Evolutionary conservation across 805 yeast species (phyloP).

Genomic region (Kurtzmaniella cleridarum): DNA sequence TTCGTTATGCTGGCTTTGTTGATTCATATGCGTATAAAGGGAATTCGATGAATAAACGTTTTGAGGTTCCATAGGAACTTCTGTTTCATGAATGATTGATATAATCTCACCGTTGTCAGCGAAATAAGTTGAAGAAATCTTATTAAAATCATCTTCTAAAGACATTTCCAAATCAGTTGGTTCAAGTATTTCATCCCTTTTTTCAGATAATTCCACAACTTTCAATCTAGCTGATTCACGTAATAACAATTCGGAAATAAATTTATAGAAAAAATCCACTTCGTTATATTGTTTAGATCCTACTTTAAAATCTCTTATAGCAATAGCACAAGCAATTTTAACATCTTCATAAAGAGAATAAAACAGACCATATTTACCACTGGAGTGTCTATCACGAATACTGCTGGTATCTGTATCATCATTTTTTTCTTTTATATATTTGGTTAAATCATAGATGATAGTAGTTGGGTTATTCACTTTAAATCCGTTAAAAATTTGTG

Average conservation of each 20-base stretch:
- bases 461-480: constrained; percentile 39
- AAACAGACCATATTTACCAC: constrained; percentile 39
- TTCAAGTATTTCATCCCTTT: constrained; percentile 12
- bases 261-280: constrained; percentile 59
- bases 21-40: constrained; percentile 27
- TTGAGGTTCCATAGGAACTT: constrained; percentile 15
- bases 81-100: constrained; percentile 25
- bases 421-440: constrained; percentile 24
- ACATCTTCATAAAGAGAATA: constrained; percentile 65
- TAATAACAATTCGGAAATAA: constrained; percentile 55
- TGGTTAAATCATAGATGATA: constrained; percentile 39
- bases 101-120: constrained; percentile 58
- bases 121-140: constrained; percentile 49
- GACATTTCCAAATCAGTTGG: constrained; percentile 35
- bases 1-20: constrained; percentile 4
- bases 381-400: constrained; percentile 36
- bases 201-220: constrained; percentile 11
- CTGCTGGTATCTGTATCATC: constrained; percentile 28
- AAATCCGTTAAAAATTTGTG: constrained; percentile 40
- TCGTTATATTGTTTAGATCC: constrained; percentile 46
- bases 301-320: constrained; percentile 41
- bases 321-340: constrained; percentile 47
- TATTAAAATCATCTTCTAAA: constrained; percentile 53
- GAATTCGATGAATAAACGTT: constrained; percentile 10
- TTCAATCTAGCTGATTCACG: constrained; percentile 53